Base-by-base conservation (phyloP, 116 monocot species). In the Iris pallida region DNA sequence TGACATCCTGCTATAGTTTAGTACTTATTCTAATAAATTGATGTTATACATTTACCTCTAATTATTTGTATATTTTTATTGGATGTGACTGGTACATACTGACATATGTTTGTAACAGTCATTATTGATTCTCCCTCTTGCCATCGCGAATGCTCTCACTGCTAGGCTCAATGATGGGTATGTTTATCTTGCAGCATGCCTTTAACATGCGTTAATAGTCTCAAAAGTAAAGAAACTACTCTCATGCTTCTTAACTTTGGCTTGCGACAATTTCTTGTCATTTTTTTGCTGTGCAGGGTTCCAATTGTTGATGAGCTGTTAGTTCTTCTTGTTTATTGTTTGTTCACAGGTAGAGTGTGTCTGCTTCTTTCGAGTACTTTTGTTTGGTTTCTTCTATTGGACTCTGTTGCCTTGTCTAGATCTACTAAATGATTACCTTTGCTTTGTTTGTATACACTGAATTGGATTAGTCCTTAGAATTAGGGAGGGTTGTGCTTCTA, bases 111-210 rank as follows among this genome's bases (percentile, higher is more conserved):
- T 81, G 13, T 64, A 47, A 53, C 87, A 94, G 94, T 87, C 94
- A 13, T 74, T 94, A 15, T 43, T 87, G 55, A 83, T 61, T 71
- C 88, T 94, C 77, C 94, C 94, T 66, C 76, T 94, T 83, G 87
- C 85, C 40, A 79, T 94, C 77, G 90, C 94, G 69, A 94, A 94
- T 75, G 83, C 87, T 47, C 87, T 94, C 40, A 87, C 83, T 53
- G 85, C 94, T 8, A 80, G 61, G 71, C 76, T 94, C 17, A 85
- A 90, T 75, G 83, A 83, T 73, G 94, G 94, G 94, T 94, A 87
- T 60, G 87, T 53, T 30, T 45, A 40, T 47, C 47, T 40, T 11
- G 0, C 40, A 4, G 8, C 8, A 20, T 47, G 0, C 47, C 40
- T 18, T 17, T 11, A 47, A 13, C 14, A 59, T 45, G 45, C 42